Percentiles rank a stretch among this genome's conserved stretches.
Conservation (phyloP, 1,284 basidiomycete genomes). For the Fomitopsis betulina region DNA sequence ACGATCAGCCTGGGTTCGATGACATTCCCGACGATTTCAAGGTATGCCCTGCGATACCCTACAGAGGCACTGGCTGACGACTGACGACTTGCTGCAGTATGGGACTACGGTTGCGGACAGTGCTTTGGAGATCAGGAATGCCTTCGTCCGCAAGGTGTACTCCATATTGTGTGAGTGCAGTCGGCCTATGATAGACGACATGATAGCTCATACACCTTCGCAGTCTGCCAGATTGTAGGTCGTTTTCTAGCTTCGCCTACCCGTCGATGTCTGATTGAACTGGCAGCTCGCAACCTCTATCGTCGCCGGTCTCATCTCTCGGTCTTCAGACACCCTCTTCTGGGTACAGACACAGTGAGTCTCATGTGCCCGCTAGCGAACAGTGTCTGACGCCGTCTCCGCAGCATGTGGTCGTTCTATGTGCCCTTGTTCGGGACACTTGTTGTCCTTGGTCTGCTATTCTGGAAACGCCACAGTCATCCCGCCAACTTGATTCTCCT, state of each 20-base stretch:
- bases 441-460: conserved; percentile 71
- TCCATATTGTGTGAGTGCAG: conserved; percentile 65
- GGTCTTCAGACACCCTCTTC: conserved; percentile 44
- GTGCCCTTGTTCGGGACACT: conserved; percentile 72
- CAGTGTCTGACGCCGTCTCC: conserved; percentile 11
- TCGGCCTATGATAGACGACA: not conserved
- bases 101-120: conserved; percentile 75
- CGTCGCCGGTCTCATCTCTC: conserved; percentile 64
- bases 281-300: conserved; percentile 63
- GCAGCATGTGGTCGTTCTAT: conserved; percentile 70
- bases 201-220: conserved; percentile 8
- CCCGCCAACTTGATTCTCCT: conserved; percentile 80
- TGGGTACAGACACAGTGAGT: not conserved
- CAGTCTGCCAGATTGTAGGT: conserved; percentile 70
- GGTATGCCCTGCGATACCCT: conserved; percentile 33
- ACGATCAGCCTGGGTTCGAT: conserved; percentile 62
- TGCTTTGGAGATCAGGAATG: conserved; percentile 63
- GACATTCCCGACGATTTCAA: conserved; percentile 85
- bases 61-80: conserved; percentile 1
- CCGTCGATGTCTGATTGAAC: not conserved
- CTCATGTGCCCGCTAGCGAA: not conserved
- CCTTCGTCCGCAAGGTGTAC: conserved; percentile 80
- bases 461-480: conserved; percentile 85
- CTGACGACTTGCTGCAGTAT: conserved; percentile 43
- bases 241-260: not conserved